A percentile compares a stretch with the other conserved stretches of the same genome.
Conservation (phyloP, 768 basidiomycete species). For the Suillus variegatus region DNA sequence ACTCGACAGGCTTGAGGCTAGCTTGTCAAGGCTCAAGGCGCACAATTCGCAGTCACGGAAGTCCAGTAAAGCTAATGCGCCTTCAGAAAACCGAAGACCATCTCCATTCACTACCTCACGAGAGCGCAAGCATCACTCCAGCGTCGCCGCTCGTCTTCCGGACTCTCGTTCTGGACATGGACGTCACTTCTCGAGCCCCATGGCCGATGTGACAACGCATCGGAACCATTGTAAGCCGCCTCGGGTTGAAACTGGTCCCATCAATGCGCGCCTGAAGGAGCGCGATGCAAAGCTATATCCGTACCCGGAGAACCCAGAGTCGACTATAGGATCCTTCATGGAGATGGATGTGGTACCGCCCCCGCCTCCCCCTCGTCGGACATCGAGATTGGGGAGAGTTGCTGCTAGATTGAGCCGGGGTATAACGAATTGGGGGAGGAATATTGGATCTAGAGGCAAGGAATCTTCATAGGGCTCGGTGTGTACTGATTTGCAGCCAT, state of each 20-base stretch:
- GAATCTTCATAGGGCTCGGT: background rate
- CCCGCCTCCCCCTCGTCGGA: slow-evolving; percentile 12
- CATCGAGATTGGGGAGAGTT: slow-evolving; percentile 19
- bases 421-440: slow-evolving; percentile 32
- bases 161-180: slow-evolving; percentile 7
- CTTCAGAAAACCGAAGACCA: slow-evolving; percentile 14
- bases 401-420: slow-evolving; percentile 30
- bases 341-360: slow-evolving; percentile 30
- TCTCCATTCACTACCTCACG: slow-evolving; percentile 21
- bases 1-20: slow-evolving; percentile 34
- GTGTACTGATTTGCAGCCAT: background rate
- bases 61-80: slow-evolving; percentile 17
- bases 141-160: slow-evolving; percentile 1
- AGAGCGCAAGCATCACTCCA: slow-evolving; percentile 18
- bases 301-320: slow-evolving; percentile 2
- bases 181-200: slow-evolving; percentile 10
- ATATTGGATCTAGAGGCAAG: slow-evolving; percentile 18
- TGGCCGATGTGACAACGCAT: slow-evolving; percentile 8
- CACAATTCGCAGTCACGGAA: slow-evolving; percentile 30
- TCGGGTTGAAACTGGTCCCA: background rate
- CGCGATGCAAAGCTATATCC: background rate
- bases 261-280: background rate
- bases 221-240: background rate
- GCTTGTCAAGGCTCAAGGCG: slow-evolving; percentile 34
- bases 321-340: slow-evolving; percentile 29